Evolutionary conservation across 1,139 yeast species (phyloP).

Genomic region (Taiozyma sp.): DNA sequence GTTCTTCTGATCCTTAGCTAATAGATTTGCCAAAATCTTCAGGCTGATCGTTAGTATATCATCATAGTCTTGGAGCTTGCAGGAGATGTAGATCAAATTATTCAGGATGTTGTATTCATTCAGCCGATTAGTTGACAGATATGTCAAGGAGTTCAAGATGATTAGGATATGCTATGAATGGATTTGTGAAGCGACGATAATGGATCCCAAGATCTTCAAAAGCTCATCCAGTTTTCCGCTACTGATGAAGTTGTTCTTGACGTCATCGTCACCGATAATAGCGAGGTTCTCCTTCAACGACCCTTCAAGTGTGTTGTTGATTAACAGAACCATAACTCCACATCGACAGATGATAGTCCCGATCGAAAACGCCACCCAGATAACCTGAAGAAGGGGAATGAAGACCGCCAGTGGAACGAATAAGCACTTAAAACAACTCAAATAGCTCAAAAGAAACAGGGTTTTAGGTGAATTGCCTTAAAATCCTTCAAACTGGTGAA

Average conservation of each 20-base stretch:
- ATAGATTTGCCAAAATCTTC: constrained; percentile 24
- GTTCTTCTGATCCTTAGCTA: constrained; percentile 16
- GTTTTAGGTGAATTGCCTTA: not conserved
- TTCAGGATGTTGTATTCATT: constrained; percentile 13
- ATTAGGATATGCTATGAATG: constrained; percentile 14
- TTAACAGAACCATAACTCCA: not conserved
- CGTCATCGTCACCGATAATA: constrained; percentile 24
- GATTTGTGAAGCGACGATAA: constrained; percentile 7
- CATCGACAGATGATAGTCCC: not conserved
- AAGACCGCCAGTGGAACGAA: not conserved
- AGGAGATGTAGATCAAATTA: constrained; percentile 21
- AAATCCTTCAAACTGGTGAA: too few relatives aligned
- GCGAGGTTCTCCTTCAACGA: constrained; percentile 16
- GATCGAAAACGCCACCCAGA: not conserved
- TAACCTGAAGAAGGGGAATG: not conserved
- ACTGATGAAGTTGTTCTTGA: constrained; percentile 9
- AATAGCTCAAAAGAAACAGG: too few relatives aligned
- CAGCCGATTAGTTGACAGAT: constrained; percentile 20
- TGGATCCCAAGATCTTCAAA: constrained; percentile 8
- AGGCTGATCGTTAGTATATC: constrained; percentile 22
- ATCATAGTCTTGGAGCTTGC: constrained; percentile 18
- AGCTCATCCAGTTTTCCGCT: constrained; percentile 6
- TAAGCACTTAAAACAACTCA: too few relatives aligned
- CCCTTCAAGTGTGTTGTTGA: not conserved
- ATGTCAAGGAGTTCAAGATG: constrained; percentile 29